These are phyloP conservation scores for Oryza punctata DNA, from an alignment of 176 grass and related monocot genomes.

Conservation along the genomic window DNA sequence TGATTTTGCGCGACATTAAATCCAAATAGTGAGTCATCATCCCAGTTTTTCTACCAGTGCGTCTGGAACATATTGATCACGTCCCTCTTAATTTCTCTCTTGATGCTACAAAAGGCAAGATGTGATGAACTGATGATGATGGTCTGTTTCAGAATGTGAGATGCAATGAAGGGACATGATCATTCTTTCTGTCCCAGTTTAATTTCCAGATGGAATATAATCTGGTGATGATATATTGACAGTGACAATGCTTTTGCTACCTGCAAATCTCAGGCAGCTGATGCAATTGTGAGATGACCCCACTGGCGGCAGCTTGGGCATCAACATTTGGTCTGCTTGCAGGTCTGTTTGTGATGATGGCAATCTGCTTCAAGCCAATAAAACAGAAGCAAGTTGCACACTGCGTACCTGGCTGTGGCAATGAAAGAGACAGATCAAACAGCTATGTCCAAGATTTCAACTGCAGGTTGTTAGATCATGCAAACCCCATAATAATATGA, in stretches of 20 bases:
- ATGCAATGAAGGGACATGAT: background rate
- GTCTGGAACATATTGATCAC: background rate
- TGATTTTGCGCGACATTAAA: slow-evolving; percentile 1
- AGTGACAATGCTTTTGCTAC: background rate
- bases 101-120: slow-evolving; percentile 10
- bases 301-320: slow-evolving; percentile 16
- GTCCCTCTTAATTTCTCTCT: background rate
- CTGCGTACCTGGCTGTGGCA: background rate
- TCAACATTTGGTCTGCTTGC: slow-evolving; percentile 10
- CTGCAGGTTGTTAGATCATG: background rate
- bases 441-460: background rate
- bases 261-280: background rate
- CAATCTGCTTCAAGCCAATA: slow-evolving; percentile 1
- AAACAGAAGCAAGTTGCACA: background rate
- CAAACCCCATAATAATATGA: slow-evolving; percentile 1
- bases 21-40: background rate
- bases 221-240: slow-evolving; percentile 8
- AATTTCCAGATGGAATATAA: slow-evolving; percentile 26
- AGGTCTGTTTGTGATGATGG: slow-evolving; percentile 30
- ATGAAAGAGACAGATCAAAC: background rate
- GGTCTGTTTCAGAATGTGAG: slow-evolving; percentile 12
- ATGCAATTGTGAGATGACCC: slow-evolving; percentile 16
- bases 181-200: slow-evolving; percentile 19
- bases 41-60: background rate
- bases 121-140: background rate